Evolutionary conservation across 2,329 filamentous ascomycete genomes (phyloP), one percentile per base, ranked within the genome.

Genomic region (Colletotrichum sp.): DNA sequence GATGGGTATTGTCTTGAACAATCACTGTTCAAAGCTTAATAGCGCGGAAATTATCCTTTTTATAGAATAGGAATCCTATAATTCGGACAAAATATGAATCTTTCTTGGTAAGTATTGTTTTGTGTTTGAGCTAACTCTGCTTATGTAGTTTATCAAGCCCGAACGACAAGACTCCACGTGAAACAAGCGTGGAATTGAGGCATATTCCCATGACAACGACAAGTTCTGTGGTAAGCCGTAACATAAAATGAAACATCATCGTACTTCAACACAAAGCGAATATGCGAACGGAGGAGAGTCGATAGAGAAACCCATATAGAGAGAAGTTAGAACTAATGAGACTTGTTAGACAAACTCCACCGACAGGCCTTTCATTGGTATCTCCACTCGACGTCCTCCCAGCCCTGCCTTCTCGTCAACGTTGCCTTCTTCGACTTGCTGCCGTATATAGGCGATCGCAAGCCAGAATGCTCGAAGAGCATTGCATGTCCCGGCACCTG

Each of bases 301-400:
- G 9, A 49, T 21, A 13, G 7, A 52, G 6, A 49, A 9, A 13
- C n/a, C 44, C 10, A 13, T 21, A 8, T n/a, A 21, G 10, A 52
- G 12, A 49, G 3, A 49, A 21, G 18, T 49, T 21, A 13, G 44
- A 52, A 52, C n/a, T 21, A 52, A 52, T 13, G n/a, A 21, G 10
- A 52, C n/a, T 13, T 21, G 12, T 52, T 6, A 1, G n/a, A 52
- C n/a, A 52, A 59, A 28, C 5, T 28, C 26, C 26, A 28, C 55
- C 15, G 15, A 21, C 26, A 28, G 55, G 26, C 12, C 13, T 24
- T 28, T 55, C 49, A 62, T 28, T 30, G 72, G 28, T 80, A 81
- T 28, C 74, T 73, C 80, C 81, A 82, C 52, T 72, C 70, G 0
- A 81, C 78, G 36, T 80, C 76, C 68, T 81, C 81, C 81, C 81